A percentile compares a stretch with the other conserved stretches of the same genome.
Evolutionary conservation across 1,284 basidiomycete genomes (phyloP).

Genomic region (Malassezia brasiliensis): DNA sequence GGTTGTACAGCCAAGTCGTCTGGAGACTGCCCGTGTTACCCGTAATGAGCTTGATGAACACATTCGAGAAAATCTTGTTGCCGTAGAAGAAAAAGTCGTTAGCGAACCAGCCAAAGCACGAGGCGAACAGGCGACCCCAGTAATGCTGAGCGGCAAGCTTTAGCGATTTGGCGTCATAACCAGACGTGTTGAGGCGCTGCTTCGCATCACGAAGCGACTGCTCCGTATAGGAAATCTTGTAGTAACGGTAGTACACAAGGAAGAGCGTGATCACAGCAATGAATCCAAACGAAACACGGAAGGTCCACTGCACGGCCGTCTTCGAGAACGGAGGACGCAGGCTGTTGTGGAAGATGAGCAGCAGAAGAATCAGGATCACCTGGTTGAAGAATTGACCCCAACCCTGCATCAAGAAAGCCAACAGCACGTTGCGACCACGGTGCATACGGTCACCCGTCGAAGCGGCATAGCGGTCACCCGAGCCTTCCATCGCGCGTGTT

Average conservation of each 20-base stretch:
- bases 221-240: conserved; percentile 49
- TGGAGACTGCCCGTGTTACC: conserved; percentile 38
- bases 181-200: conserved; percentile 50
- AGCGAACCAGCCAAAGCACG: conserved; percentile 53
- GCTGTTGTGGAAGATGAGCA: conserved; percentile 53
- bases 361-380: conserved; percentile 51
- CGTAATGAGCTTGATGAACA: conserved; percentile 50
- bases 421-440: conserved; percentile 54
- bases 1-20: conserved; percentile 53
- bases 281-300: conserved; percentile 54
- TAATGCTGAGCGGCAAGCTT: conserved; percentile 53
- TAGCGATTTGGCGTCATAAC: conserved; percentile 53
- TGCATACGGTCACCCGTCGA: conserved; percentile 54
- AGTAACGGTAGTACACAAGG: conserved; percentile 55
- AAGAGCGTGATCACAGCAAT: conserved; percentile 53
- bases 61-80: conserved; percentile 45
- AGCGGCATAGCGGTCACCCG: conserved; percentile 47
- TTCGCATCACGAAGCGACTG: conserved; percentile 50
- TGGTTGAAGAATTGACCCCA: conserved; percentile 56
- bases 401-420: conserved; percentile 55
- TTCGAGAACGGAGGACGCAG: conserved; percentile 49
- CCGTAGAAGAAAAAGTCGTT: conserved; percentile 55
- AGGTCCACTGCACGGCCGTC: conserved; percentile 53
- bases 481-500: conserved; percentile 53
- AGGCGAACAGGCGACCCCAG: conserved; percentile 53